Conservation (phyloP, 805 yeast genomes). For the Ogataea salicorniae region DNA sequence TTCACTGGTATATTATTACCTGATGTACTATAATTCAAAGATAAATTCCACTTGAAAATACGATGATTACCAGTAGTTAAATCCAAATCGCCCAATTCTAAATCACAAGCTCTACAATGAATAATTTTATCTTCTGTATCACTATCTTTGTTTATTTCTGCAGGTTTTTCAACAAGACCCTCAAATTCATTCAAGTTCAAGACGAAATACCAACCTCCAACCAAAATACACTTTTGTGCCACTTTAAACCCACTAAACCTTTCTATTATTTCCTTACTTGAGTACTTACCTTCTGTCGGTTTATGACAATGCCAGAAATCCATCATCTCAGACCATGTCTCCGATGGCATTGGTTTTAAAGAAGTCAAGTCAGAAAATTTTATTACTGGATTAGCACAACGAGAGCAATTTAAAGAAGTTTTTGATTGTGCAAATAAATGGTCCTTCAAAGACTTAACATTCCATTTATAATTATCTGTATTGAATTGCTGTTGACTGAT, state of each 20-base stretch:
- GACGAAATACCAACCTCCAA: conserved; percentile 55
- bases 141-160: no score
- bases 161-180: conserved; percentile 5
- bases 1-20: not conserved
- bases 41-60: conserved; percentile 55
- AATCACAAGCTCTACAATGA: conserved; percentile 35
- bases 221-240: conserved; percentile 34
- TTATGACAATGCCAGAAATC: conserved; percentile 98
- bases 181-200: conserved; percentile 25
- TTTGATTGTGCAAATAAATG: not conserved
- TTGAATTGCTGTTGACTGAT: not conserved
- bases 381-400: conserved; percentile 20
- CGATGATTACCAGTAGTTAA: conserved; percentile 28
- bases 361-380: conserved; percentile 28
- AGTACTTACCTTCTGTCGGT: conserved; percentile 35
- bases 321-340: conserved; percentile 91
- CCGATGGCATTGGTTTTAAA: conserved; percentile 76
- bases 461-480: conserved; percentile 23
- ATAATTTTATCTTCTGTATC: conserved; percentile 11
- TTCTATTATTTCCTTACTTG: conserved; percentile 16
- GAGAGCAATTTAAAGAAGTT: conserved; percentile 11
- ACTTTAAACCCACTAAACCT: conserved; percentile 45
- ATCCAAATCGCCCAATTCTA: conserved; percentile 37
- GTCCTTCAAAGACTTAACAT: conserved; percentile 11
- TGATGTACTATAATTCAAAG: conserved; percentile 20